A percentile compares a stretch with the other conserved stretches of the same genome.
These are phyloP conservation scores for Nemania sp. DNA, from an alignment of 2,329 filamentous ascomycete species.

Conservation along the genomic window DNA sequence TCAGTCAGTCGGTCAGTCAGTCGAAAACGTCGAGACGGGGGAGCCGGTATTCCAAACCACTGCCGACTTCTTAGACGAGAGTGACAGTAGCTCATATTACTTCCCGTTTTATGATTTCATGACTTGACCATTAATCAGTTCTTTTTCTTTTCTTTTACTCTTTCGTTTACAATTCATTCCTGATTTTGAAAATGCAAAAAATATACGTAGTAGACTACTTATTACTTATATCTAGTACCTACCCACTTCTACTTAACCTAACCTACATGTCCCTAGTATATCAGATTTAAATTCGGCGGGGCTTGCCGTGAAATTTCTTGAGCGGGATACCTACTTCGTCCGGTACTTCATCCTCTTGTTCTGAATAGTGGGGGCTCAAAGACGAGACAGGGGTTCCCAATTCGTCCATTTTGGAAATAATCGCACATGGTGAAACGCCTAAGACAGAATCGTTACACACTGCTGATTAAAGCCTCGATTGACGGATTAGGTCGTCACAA, in stretches of 20 bases:
- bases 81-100: too few relatives aligned
- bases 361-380: not conserved
- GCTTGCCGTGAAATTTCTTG: slow-evolving; percentile 1
- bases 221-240: too few relatives aligned
- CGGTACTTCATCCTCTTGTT: not conserved
- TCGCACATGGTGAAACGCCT: slow-evolving; percentile 7
- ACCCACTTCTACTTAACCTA: too few relatives aligned
- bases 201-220: too few relatives aligned
- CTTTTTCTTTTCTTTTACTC: too few relatives aligned
- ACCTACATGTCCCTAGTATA: not conserved
- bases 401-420: slow-evolving; percentile 19
- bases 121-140: too few relatives aligned
- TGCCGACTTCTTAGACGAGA: too few relatives aligned
- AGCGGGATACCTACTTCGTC: not conserved
- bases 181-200: too few relatives aligned
- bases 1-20: not conserved
- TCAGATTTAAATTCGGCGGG: not conserved
- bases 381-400: slow-evolving; percentile 12
- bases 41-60: not conserved
- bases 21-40: not conserved
- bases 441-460: not conserved
- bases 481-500: not conserved
- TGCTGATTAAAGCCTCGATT: not conserved
- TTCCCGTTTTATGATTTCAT: too few relatives aligned
- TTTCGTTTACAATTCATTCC: too few relatives aligned